These are phyloP conservation scores for Antrodiella citrinella DNA, from an alignment of 768 basidiomycete genomes.

Conservation along the genomic window DNA sequence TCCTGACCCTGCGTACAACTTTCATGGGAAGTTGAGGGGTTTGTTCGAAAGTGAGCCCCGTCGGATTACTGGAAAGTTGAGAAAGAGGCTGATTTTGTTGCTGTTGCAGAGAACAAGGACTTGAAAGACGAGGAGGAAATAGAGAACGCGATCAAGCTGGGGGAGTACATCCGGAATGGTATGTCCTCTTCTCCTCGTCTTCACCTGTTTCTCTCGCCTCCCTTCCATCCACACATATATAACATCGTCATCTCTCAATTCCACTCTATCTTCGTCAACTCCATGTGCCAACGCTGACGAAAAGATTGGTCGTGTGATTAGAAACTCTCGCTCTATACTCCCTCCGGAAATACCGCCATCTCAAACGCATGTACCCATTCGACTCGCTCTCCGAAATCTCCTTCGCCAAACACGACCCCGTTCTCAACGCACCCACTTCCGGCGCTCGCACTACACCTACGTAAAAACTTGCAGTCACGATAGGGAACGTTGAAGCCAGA, in stretches of 20 bases:
- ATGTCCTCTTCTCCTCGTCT: constrained; percentile 19
- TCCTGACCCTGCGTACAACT: constrained; percentile 79
- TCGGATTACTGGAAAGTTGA: background rate
- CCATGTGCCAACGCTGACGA: background rate
- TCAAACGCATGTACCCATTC: constrained; percentile 60
- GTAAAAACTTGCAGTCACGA: no score
- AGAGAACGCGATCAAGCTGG: constrained; percentile 64
- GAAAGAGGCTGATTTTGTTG: background rate
- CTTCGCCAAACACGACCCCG: background rate
- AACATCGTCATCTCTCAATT: background rate
- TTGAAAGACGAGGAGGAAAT: constrained; percentile 65
- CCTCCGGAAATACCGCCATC: constrained; percentile 73
- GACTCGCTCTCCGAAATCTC: constrained; percentile 5
- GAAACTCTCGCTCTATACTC: constrained; percentile 81
- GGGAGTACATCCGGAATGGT: constrained; percentile 86
- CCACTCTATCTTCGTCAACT: background rate
- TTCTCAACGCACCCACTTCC: background rate
- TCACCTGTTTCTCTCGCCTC: no score
- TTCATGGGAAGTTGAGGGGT: constrained; percentile 60
- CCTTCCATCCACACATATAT: background rate
- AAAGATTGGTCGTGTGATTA: constrained; percentile 22
- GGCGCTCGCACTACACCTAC: background rate
- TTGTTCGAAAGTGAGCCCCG: constrained; percentile 61
- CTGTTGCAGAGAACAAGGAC: constrained; percentile 53
- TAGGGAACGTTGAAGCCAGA: no score